Conservation (phyloP, 108 stramenopile genomes). For the Discostella pseudostelligera region DNA sequence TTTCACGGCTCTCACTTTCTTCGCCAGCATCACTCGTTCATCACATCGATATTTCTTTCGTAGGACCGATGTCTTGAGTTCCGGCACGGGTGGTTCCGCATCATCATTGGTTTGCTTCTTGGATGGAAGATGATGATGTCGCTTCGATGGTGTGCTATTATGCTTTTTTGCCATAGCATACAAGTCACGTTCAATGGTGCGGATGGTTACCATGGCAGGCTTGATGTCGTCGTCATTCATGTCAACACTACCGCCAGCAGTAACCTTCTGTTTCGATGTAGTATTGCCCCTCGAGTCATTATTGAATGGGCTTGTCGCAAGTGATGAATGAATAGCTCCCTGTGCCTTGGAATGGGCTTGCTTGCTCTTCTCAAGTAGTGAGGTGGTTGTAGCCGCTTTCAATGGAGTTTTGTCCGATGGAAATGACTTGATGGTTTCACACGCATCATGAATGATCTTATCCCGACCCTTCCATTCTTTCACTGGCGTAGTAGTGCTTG, state of each 20-base stretch:
- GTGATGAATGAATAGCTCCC: slow-evolving; percentile 1
- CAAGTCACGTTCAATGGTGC: slow-evolving; percentile 43
- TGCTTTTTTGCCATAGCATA: slow-evolving; percentile 41
- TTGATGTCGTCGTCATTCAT: slow-evolving; percentile 14
- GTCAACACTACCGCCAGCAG: neutral
- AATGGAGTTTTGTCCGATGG: neutral
- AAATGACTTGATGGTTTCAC: slow-evolving; percentile 22
- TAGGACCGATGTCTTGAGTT: slow-evolving; percentile 31
- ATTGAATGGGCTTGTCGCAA: slow-evolving; percentile 18
- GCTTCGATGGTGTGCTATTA: slow-evolving; percentile 15
- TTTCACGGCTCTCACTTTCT: slow-evolving; percentile 12
- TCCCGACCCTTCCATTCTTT: slow-evolving; percentile 31
- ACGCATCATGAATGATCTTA: slow-evolving; percentile 34
- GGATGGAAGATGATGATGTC: slow-evolving; percentile 8
- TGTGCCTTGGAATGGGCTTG: neutral
- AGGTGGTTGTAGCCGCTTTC: neutral
- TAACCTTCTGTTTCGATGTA: neutral
- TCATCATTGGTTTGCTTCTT: neutral
- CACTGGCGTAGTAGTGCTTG: neutral
- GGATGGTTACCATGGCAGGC: slow-evolving; percentile 27
- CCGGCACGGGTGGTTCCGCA: neutral
- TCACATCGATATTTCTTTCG: slow-evolving; percentile 45
- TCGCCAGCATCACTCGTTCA: slow-evolving; percentile 31
- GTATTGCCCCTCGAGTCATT: neutral
- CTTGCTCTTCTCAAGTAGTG: neutral